Conservation (phyloP, 768 basidiomycete species). For the Amanita subjunquillea region DNA sequence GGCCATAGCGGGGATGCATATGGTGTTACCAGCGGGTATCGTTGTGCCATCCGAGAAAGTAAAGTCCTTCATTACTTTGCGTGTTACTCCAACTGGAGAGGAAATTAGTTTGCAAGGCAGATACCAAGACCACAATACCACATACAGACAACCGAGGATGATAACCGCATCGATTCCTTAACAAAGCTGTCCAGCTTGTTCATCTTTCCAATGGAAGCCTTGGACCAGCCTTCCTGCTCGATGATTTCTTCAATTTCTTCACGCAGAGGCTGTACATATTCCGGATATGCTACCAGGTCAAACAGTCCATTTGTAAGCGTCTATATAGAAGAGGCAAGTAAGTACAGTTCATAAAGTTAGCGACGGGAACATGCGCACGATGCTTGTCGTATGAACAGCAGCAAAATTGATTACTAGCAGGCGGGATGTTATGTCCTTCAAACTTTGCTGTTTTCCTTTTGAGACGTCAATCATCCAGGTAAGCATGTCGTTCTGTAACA, state of each 20-base stretch:
- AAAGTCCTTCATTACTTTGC: neutral
- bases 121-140: neutral
- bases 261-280: conserved; percentile 22
- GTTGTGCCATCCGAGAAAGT: neutral
- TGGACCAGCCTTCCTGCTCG: conserved; percentile 25
- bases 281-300: conserved; percentile 23
- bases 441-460: conserved; percentile 18
- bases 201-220: conserved; percentile 25
- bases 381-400: conserved; percentile 31
- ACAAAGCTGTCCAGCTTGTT: conserved; percentile 36
- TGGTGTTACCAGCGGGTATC: conserved; percentile 16
- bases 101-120: conserved; percentile 15
- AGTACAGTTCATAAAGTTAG: neutral
- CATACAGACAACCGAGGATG: conserved; percentile 14
- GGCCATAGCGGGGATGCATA: conserved; percentile 9
- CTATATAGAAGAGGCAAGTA: conserved; percentile 11
- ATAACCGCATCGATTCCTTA: conserved; percentile 25
- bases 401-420: conserved; percentile 32
- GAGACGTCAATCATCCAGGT: conserved; percentile 33
- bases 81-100: conserved; percentile 10
- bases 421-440: conserved; percentile 19
- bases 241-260: conserved; percentile 32
- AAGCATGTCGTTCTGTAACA: conserved; percentile 32
- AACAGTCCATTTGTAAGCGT: conserved; percentile 26
- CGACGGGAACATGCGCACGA: conserved; percentile 14